A percentile compares a stretch with the other conserved stretches of the same genome.
Evolutionary conservation across 2,329 filamentous ascomycete species (phyloP).

Genomic region (Ascosphaera acerosa): DNA sequence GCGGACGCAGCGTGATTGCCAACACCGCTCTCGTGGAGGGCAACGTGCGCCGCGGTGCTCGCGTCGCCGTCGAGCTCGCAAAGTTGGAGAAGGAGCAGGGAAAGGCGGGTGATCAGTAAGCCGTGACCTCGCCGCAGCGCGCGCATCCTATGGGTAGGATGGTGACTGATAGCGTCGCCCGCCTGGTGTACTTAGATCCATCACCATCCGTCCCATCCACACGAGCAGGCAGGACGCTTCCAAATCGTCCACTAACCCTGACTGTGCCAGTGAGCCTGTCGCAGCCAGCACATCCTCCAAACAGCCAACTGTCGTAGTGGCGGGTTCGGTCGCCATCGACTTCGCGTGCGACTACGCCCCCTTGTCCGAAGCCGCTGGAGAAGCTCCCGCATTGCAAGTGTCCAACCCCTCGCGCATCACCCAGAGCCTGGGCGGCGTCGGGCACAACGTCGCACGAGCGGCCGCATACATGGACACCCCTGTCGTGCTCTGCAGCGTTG

Average conservation of each 20-base stretch:
- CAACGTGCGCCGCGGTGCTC: slow-evolving; percentile 39
- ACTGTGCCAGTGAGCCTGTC: no score
- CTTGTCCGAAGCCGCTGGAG: slow-evolving; percentile 12
- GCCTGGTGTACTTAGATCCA: slow-evolving; percentile 12
- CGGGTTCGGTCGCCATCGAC: slow-evolving; percentile 75
- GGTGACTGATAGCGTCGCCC: slow-evolving; percentile 14
- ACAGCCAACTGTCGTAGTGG: slow-evolving; percentile 48
- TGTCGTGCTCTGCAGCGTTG: slow-evolving; percentile 53
- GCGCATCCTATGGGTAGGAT: no score
- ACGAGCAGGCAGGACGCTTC: no score
- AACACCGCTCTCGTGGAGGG: slow-evolving; percentile 45
- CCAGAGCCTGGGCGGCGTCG: slow-evolving; percentile 74
- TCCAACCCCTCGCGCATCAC: slow-evolving; percentile 66
- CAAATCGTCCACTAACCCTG: no score
- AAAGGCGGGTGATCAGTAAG: slow-evolving; percentile 15
- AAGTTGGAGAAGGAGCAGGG: slow-evolving; percentile 23
- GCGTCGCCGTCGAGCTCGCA: slow-evolving; percentile 35
- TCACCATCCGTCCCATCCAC: slow-evolving; percentile 10
- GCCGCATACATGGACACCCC: slow-evolving; percentile 41
- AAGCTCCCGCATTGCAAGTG: slow-evolving; percentile 32
- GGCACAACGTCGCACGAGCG: slow-evolving; percentile 71
- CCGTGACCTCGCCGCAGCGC: slow-evolving; percentile 6
- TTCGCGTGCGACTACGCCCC: slow-evolving; percentile 55
- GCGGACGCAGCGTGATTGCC: slow-evolving; percentile 42
- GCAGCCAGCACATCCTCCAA: slow-evolving; percentile 4